Percentiles rank a stretch among this genome's conserved stretches.
phyloP scores from a whole-genome alignment of 768 basidiomycete genomes.

The Termitomyces sp. region DNA sequence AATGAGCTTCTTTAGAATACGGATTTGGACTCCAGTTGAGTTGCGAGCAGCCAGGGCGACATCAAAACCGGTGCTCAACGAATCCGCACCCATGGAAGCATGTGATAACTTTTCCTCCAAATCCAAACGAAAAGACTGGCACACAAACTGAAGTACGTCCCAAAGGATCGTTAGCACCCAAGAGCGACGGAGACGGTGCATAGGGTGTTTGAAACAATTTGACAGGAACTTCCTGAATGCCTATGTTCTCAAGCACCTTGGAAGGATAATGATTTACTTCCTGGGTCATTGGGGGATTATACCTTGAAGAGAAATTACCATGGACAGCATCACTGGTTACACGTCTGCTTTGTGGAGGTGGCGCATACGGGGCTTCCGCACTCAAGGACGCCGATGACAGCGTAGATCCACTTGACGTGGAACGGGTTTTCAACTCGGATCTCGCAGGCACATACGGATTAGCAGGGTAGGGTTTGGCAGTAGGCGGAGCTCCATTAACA shows the following conservation, averaged over 20 bases:
- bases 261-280: slow-evolving; percentile 12
- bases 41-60: slow-evolving; percentile 68
- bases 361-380: slow-evolving; percentile 31
- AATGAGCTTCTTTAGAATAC: too few relatives aligned
- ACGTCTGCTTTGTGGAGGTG: slow-evolving; percentile 17
- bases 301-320: slow-evolving; percentile 20
- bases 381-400: slow-evolving; percentile 25
- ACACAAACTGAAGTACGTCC: slow-evolving; percentile 65
- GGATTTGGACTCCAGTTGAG: slow-evolving; percentile 64
- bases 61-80: too few relatives aligned
- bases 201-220: slow-evolving; percentile 51
- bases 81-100: slow-evolving; percentile 76
- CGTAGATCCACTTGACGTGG: slow-evolving; percentile 39
- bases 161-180: slow-evolving; percentile 79
- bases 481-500: slow-evolving; percentile 18
- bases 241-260: slow-evolving; percentile 6
- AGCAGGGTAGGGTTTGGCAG: slow-evolving; percentile 7
- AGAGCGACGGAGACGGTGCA: slow-evolving; percentile 78
- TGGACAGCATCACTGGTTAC: slow-evolving; percentile 21
- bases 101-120: slow-evolving; percentile 86
- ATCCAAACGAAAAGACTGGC: slow-evolving; percentile 86
- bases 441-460: slow-evolving; percentile 13
- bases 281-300: slow-evolving; percentile 17
- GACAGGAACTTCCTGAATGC: slow-evolving; percentile 27
- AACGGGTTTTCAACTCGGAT: slow-evolving; percentile 28